phyloP scores from a whole-genome alignment of 176 grass and related monocot genomes.

The Saccharum spontaneum region DNA sequence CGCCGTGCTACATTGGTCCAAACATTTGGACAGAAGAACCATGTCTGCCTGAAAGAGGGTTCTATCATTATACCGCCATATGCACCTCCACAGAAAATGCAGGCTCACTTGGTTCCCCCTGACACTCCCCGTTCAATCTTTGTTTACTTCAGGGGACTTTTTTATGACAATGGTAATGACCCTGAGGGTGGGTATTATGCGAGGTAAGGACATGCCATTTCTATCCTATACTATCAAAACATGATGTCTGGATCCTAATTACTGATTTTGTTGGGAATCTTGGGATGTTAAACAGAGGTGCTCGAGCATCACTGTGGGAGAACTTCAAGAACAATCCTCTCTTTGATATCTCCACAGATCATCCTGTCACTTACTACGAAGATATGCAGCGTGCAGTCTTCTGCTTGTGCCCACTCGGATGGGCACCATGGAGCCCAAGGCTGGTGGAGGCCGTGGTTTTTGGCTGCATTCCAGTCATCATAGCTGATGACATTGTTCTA shows the following conservation, averaged over 20 bases:
- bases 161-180: conserved; percentile 88
- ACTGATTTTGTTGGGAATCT: not conserved
- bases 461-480: conserved; percentile 91
- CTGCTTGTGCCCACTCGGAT: conserved; percentile 85
- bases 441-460: conserved; percentile 86
- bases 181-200: conserved; percentile 89
- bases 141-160: conserved; percentile 80
- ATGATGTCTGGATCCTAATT: conserved; percentile 9
- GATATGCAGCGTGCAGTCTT: conserved; percentile 88
- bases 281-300: conserved; percentile 53
- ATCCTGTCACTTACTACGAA: conserved; percentile 83
- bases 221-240: not conserved
- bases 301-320: conserved; percentile 78
- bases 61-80: conserved; percentile 88
- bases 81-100: conserved; percentile 91
- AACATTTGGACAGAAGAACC: conserved; percentile 84
- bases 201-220: conserved; percentile 44
- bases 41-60: conserved; percentile 87
- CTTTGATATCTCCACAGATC: conserved; percentile 85
- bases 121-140: conserved; percentile 82
- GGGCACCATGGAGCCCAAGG: conserved; percentile 91
- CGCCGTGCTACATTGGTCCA: conserved; percentile 72
- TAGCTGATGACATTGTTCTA: conserved; percentile 84
- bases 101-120: conserved; percentile 70
- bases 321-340: conserved; percentile 97